A percentile compares a stretch with the other conserved stretches of the same genome.
Evolutionary conservation across 306 rosid genomes (phyloP).

Genomic region (Ormosia semicastrata): DNA sequence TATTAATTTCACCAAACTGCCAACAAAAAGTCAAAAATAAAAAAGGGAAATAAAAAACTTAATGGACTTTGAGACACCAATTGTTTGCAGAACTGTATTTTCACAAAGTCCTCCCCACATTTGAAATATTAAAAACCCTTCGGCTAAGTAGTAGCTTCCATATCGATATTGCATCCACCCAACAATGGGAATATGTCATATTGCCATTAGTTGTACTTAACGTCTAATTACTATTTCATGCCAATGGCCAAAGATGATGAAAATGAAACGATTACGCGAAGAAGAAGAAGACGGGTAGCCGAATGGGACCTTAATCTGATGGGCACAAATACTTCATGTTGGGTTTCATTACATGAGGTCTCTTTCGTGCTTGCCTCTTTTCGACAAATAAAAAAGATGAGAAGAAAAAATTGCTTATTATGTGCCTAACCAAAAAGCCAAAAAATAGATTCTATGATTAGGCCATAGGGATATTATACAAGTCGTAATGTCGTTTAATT

Average conservation of each 20-base stretch:
- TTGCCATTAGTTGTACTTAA: background rate
- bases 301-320: background rate
- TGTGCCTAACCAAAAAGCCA: background rate
- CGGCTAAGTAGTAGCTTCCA: background rate
- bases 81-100: background rate
- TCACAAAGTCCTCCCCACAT: background rate
- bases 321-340: background rate
- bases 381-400: background rate
- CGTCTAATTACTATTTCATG: background rate
- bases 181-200: background rate
- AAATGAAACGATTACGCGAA: slow-evolving; percentile 13
- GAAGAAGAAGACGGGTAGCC: background rate
- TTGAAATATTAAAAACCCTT: background rate
- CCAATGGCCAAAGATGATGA: background rate
- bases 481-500: background rate
- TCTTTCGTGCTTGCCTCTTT: slow-evolving; percentile 1
- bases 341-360: slow-evolving; percentile 1
- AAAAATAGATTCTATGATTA: background rate
- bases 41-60: background rate
- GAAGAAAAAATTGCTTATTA: background rate
- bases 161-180: background rate
- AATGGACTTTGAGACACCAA: background rate
- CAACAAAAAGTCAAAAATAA: background rate
- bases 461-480: background rate
- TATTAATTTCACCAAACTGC: background rate